A percentile compares a stretch with the other conserved stretches of the same genome.
Conservation (phyloP, 768 basidiomycete genomes). For the Russula olivacea region DNA sequence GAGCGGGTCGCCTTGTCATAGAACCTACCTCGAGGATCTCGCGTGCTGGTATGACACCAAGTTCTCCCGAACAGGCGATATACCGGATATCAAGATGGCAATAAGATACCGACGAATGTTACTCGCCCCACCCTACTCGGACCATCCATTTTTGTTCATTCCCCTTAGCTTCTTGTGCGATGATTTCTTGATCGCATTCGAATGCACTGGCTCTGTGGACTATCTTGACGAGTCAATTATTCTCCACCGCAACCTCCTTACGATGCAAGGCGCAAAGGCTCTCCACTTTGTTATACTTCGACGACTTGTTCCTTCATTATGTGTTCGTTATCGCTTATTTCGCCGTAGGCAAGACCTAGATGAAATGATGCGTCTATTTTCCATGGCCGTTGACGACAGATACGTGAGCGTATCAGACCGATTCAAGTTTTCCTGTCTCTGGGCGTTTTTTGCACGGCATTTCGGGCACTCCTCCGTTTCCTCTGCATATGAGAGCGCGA, state of each 20-base stretch:
- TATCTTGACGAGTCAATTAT: conserved; percentile 8
- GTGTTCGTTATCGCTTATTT: not conserved
- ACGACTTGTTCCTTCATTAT: not conserved
- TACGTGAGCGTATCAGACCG: not conserved
- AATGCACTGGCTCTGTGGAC: not conserved
- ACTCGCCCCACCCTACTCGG: not conserved
- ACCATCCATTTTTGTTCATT: not conserved
- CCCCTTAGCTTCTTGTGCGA: not conserved
- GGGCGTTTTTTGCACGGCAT: conserved; percentile 1
- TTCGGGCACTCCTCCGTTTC: not conserved
- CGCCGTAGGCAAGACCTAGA: not conserved
- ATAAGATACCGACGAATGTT: not conserved
- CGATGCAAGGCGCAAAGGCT: not conserved
- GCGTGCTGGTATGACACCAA: conserved; percentile 1
- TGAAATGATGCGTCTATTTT: conserved; percentile 3
- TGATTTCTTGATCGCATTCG: conserved; percentile 4
- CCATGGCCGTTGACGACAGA: not conserved
- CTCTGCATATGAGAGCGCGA: conserved; percentile 4
- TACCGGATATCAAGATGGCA: not conserved
- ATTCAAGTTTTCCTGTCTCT: conserved; percentile 4
- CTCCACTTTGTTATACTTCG: not conserved
- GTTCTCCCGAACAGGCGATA: not conserved
- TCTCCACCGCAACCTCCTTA: not conserved
- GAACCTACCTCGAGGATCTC: not conserved
- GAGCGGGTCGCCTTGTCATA: not conserved